Percentiles rank a stretch among this genome's conserved stretches.
phyloP scores from a whole-genome alignment of 306 rosid genomes.

The Begonia peltatifolia region DNA sequence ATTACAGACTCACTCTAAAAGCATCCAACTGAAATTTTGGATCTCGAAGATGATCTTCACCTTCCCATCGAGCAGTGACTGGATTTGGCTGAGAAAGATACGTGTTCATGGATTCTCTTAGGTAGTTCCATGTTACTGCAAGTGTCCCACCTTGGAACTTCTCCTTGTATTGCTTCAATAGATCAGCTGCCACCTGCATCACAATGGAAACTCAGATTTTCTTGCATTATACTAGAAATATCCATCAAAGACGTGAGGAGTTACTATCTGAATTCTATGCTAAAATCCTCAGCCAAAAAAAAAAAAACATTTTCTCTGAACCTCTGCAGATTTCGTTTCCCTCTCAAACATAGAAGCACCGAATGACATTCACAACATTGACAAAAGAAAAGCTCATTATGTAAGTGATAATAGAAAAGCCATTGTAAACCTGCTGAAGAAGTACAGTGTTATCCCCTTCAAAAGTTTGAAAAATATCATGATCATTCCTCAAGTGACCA shows the following conservation, averaged over 20 bases:
- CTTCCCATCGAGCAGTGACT: conserved; percentile 86
- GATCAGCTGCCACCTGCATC: conserved; percentile 72
- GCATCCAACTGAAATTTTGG: conserved; percentile 97
- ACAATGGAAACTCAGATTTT: conserved; percentile 14
- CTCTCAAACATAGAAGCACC: background rate
- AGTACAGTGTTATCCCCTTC: conserved; percentile 99
- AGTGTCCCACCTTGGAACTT: conserved; percentile 89
- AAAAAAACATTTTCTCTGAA: no score
- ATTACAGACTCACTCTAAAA: conserved; percentile 64
- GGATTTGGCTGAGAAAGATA: conserved; percentile 97
- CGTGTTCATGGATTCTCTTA: conserved; percentile 74
- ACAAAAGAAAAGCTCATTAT: background rate
- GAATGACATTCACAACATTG: background rate
- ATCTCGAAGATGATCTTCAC: conserved; percentile 67
- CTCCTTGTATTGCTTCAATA: conserved; percentile 68
- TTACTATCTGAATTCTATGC: background rate
- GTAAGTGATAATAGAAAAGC: background rate
- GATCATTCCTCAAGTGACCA: conserved; percentile 86
- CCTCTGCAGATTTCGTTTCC: no score
- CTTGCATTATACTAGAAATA: no score
- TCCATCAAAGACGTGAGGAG: background rate
- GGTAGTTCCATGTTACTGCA: conserved; percentile 85
- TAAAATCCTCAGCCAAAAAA: no score
- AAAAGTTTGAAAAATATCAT: conserved; percentile 94
- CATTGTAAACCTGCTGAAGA: conserved; percentile 66